Percentiles rank a stretch among this genome's conserved stretches.
phyloP scores from a whole-genome alignment of 1,284 basidiomycete genomes.

The Apiotrichum brassicae region DNA sequence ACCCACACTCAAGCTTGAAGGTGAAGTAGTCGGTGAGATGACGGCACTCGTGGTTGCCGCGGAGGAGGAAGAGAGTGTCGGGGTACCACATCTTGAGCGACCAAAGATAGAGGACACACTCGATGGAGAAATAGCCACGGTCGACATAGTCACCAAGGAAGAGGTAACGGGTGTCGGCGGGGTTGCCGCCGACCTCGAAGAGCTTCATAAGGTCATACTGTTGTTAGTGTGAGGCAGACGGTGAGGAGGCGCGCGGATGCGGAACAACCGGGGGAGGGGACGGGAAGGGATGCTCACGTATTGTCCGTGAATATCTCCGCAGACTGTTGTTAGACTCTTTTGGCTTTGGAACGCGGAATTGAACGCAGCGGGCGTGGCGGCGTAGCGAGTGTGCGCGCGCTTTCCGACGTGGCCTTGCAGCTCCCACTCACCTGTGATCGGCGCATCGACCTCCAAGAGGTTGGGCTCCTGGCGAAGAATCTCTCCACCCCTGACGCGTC shows the following conservation, averaged over 20 bases:
- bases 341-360: too few relatives aligned
- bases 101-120: conserved; percentile 90
- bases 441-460: conserved; percentile 83
- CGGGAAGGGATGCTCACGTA: conserved; percentile 59
- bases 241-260: too few relatives aligned
- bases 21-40: conserved; percentile 97
- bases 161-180: conserved; percentile 85
- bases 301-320: conserved; percentile 95
- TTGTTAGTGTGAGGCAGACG: neutral
- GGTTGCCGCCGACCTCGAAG: conserved; percentile 89
- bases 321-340: conserved; percentile 67
- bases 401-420: too few relatives aligned
- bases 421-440: conserved; percentile 71
- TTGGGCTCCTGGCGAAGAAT: conserved; percentile 77
- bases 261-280: too few relatives aligned
- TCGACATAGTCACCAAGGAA: conserved; percentile 99
- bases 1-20: conserved; percentile 87
- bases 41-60: conserved; percentile 96
- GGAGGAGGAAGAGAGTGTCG: conserved; percentile 76
- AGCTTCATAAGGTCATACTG: conserved; percentile 98
- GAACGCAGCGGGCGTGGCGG: too few relatives aligned
- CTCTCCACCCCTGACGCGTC: conserved; percentile 55
- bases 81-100: conserved; percentile 92
- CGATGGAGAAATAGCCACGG: conserved; percentile 90
- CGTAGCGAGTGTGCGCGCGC: too few relatives aligned